Evolutionary conservation across 1,284 basidiomycete species (phyloP).

Genomic region (Exsudoporus floridanus): DNA sequence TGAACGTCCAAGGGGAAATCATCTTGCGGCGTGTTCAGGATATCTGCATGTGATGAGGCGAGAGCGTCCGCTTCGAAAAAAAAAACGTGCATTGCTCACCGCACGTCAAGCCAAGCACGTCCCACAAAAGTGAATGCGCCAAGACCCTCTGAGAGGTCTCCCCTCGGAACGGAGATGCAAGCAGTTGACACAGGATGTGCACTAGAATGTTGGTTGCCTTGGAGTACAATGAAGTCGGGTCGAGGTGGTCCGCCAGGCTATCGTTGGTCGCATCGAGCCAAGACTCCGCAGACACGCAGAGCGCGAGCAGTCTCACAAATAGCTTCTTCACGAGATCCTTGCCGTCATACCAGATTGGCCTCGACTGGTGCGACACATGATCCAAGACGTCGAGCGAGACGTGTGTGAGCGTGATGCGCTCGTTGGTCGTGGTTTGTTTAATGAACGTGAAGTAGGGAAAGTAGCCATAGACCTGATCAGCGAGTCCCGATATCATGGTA

Average conservation of each 20-base stretch:
- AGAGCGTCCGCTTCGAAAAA: not conserved
- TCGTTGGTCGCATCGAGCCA: constrained; percentile 51
- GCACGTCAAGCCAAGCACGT: constrained; percentile 43
- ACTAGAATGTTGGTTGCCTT: constrained; percentile 38
- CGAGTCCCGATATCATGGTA: constrained; percentile 49
- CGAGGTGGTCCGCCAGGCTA: constrained; percentile 37
- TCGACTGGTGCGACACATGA: constrained; percentile 47
- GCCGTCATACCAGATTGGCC: constrained; percentile 49
- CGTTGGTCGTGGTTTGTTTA: constrained; percentile 53
- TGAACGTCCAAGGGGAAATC: constrained; percentile 38
- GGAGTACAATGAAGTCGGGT: constrained; percentile 40
- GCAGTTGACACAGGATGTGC: constrained; percentile 42
- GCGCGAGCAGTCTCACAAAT: constrained; percentile 50
- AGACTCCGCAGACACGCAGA: constrained; percentile 53
- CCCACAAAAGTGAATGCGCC: constrained; percentile 45
- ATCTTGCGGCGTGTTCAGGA: constrained; percentile 34
- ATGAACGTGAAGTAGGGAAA: constrained; percentile 47
- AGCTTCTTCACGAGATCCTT: constrained; percentile 47
- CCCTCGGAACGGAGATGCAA: constrained; percentile 36
- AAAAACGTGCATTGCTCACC: constrained; percentile 38
- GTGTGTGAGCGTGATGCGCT: constrained; percentile 56
- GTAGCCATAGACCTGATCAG: constrained; percentile 49
- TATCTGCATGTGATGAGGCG: constrained; percentile 32
- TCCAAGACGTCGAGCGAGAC: constrained; percentile 53
- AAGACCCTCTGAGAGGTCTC: constrained; percentile 43